These are phyloP conservation scores for Aspergillus brasiliensis DNA, from an alignment of 2,329 filamentous ascomycete species.

Conservation along the genomic window DNA sequence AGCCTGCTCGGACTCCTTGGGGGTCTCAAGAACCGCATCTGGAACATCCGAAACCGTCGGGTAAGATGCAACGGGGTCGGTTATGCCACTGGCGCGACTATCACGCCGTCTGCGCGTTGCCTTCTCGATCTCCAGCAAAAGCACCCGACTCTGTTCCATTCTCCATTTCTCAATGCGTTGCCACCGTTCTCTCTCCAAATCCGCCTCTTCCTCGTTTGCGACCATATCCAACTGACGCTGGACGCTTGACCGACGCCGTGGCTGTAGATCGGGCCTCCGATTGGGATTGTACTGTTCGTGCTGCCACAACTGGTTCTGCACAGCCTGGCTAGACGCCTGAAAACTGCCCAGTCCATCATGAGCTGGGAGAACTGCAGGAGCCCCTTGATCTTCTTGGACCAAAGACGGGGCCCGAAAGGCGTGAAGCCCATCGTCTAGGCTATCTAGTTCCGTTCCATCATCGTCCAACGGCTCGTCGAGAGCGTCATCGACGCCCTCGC, in stretches of 20 bases:
- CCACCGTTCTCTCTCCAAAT: slow-evolving; percentile 72
- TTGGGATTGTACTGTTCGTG: slow-evolving; percentile 84
- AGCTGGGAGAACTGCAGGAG: slow-evolving; percentile 74
- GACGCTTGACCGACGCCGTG: slow-evolving; percentile 58
- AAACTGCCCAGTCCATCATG: slow-evolving; percentile 94
- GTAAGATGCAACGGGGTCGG: slow-evolving; percentile 16
- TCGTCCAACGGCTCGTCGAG: slow-evolving; percentile 62
- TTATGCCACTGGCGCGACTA: slow-evolving; percentile 29
- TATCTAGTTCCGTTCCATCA: slow-evolving; percentile 78
- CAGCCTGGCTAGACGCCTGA: slow-evolving; percentile 60
- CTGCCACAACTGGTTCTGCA: slow-evolving; percentile 84
- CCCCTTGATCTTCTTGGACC: slow-evolving; percentile 54
- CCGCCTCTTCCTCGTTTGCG: slow-evolving; percentile 58
- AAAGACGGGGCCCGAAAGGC: slow-evolving; percentile 73
- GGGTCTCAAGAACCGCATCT: slow-evolving; percentile 48
- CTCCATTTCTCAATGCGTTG: slow-evolving; percentile 90
- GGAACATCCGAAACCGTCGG: slow-evolving; percentile 21
- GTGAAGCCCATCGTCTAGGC: slow-evolving; percentile 86
- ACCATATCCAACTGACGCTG: slow-evolving; percentile 59
- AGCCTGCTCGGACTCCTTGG: slow-evolving; percentile 54
- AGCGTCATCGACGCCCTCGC: slow-evolving; percentile 12
- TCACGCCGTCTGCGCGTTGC: slow-evolving; percentile 70
- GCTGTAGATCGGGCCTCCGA: slow-evolving; percentile 53
- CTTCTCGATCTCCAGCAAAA: slow-evolving; percentile 85
- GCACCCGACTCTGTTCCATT: slow-evolving; percentile 80